Evolutionary conservation across 2,329 filamentous ascomycete genomes (phyloP), one percentile per base, ranked within the genome.

Genomic region (Trichoderma arundinaceum): DNA sequence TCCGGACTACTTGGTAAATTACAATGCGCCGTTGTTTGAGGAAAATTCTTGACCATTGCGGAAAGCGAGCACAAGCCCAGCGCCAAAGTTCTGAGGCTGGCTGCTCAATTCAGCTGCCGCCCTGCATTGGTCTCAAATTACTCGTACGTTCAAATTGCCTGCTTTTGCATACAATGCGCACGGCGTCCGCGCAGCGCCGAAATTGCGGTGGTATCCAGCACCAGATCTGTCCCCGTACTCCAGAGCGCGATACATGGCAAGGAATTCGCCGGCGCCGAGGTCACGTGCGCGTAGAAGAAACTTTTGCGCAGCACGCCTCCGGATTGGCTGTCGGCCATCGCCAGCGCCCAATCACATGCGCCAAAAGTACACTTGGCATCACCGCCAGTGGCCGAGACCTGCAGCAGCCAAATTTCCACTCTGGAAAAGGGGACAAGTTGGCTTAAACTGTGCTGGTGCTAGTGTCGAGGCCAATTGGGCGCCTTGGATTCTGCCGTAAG

Each of bases 341-440:
- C 46, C 13, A 71, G 71, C 71, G 28, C 59, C 71, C 69, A 72
- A 76, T 77, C 75, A 77, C 75, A 77, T 76, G 75, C 68, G 70
- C 28, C 59, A 44, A n/a, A 19, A 17, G 6, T 17, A 41, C 15
- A 51, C 58, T 60, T 49, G 57, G 44, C 57, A 35, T 49, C 57
- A 60, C 59, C 56, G 56, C 22, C 22, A 28, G 22, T 28, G 22
- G 22, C 22, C 22, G 2, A 28, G 22, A 28, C 56, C 56, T 62
- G 59, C 59, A 52, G 59, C n/a, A 59, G 63, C 59, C 28, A 66
- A 69, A 68, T 68, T 68, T 69, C 71, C 71, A 70, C 60, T 69
- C 64, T 61, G 46, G 59, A 62, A 62, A 46, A 53, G 59, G 59
- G 59, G 49, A 62, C 17, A 22, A 35, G 33, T 10, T 22, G 54